Evolutionary conservation across 768 basidiomycete species (phyloP), one percentile per base, ranked within the genome.

Genomic region (Saitozyma podzolica): DNA sequence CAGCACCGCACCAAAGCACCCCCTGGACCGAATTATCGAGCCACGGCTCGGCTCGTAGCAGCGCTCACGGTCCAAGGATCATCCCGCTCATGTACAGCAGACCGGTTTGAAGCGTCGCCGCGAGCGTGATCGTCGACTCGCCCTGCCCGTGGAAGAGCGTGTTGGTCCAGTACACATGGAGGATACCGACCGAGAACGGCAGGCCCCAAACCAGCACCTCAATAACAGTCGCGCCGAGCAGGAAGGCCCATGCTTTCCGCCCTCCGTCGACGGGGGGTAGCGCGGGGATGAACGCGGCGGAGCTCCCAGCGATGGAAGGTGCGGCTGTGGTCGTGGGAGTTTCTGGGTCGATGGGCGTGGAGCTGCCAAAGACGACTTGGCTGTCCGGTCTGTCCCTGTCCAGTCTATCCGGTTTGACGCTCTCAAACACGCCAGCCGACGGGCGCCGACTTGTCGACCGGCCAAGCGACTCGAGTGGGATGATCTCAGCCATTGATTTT

Each of bases 161-260:
- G 29, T 63, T 64, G 8, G 70, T 72, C 73, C 76, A 77, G 41
- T 75, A 77, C 39, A 59, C 57, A 57, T 75, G 70, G 42, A 77
- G 59, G 11, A 77, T 66, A 57, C 76, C 76, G 48, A 77, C 68
- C 29, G 69, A 70, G 53, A 73, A 77, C 11, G 76, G 76, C 20
- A 77, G 40, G 9, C 76, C 76, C 73, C 73, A 77, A 0, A 75
- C 63, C 1, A 72, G 56, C 8, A 65, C 56, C 60, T 77, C 76
- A 11, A 73, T 72, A 2, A 59, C 47, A 0, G 76, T 77, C 8
- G 73, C 73, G 7, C 56, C 75, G 0, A 69, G n/a, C 9, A 77
- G 55, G 58, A 77, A 77, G 0, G 65, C 49, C 75, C 75, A 77
- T 37, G 75, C 75, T 3, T 63, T 37, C 11, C n/a, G 17, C 13